Evolutionary conservation across 176 grass and related monocot species (phyloP).

Genomic region (Aegilops bicornis): DNA sequence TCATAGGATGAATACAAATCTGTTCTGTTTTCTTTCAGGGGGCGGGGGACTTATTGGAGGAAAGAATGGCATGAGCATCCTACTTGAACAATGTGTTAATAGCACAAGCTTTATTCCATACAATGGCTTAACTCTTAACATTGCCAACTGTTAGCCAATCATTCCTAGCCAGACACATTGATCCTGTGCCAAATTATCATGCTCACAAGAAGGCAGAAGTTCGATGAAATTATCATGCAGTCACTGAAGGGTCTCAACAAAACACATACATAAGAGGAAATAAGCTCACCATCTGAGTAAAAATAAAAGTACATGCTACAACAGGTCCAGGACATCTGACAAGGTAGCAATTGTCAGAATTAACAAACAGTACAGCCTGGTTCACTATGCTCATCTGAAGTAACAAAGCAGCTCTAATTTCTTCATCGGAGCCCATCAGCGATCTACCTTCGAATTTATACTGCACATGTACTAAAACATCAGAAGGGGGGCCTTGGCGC

Average conservation of each 20-base stretch:
- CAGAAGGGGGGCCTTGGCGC: not conserved
- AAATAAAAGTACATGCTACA: conserved; percentile 21
- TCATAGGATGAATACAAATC: conserved; percentile 13
- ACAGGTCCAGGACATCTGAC: conserved; percentile 27
- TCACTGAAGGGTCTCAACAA: not conserved
- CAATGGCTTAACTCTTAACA: not conserved
- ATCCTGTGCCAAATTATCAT: conserved; percentile 13
- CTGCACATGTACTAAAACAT: conserved; percentile 28
- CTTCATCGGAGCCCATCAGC: conserved; percentile 29
- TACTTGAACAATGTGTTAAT: not conserved
- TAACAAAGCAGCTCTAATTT: conserved; percentile 41
- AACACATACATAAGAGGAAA: not conserved
- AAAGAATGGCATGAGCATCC: not conserved
- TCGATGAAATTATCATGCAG: not conserved
- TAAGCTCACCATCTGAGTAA: conserved; percentile 29
- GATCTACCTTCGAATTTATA: conserved; percentile 17
- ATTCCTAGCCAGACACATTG: not conserved
- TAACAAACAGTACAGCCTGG: conserved; percentile 34
- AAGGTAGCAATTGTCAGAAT: conserved; percentile 31
- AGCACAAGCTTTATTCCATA: not conserved
- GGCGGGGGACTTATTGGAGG: not conserved
- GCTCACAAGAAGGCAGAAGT: not conserved
- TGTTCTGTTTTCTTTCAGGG: not conserved
- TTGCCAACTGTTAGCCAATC: not conserved
- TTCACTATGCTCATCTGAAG: conserved; percentile 43